These are phyloP conservation scores for Phytophthora pisi DNA, from an alignment of 352 stramenopile species.

Conservation along the genomic window DNA sequence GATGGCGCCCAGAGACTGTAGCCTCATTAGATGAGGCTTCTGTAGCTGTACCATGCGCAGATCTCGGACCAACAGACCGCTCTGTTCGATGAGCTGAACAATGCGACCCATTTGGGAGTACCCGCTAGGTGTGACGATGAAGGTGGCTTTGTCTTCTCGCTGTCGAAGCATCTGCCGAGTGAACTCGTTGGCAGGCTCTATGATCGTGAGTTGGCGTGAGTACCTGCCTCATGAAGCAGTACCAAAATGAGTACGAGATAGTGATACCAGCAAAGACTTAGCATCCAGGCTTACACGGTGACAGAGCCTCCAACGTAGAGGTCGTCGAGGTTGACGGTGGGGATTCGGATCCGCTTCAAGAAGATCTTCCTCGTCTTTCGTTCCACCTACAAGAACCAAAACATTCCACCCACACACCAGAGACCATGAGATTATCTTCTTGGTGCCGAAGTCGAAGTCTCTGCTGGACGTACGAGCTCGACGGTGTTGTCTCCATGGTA, in stretches of 20 bases:
- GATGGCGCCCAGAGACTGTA: slow-evolving; percentile 18
- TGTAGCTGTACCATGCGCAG: slow-evolving; percentile 60
- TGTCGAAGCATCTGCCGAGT: slow-evolving; percentile 46
- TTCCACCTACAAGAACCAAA: slow-evolving; percentile 49
- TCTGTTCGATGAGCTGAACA: slow-evolving; percentile 50
- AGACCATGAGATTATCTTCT: neutral
- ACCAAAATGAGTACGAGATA: neutral
- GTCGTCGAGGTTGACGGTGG: slow-evolving; percentile 64
- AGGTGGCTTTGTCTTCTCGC: slow-evolving; percentile 42
- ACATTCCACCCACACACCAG: neutral
- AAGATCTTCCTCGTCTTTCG: slow-evolving; percentile 65
- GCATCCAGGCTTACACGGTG: slow-evolving; percentile 61
- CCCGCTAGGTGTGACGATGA: slow-evolving; percentile 55
- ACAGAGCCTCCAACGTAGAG: slow-evolving; percentile 74
- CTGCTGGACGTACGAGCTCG: slow-evolving; percentile 54
- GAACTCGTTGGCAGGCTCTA: slow-evolving; percentile 74
- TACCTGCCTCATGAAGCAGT: slow-evolving; percentile 42
- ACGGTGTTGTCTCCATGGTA: slow-evolving; percentile 76
- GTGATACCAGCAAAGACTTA: neutral
- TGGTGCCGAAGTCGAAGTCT: neutral
- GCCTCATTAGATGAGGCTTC: slow-evolving; percentile 34
- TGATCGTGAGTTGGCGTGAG: slow-evolving; percentile 70
- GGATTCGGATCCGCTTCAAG: slow-evolving; percentile 81
- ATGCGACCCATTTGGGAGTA: slow-evolving; percentile 61
- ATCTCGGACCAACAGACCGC: slow-evolving; percentile 41